A percentile compares a stretch with the other conserved stretches of the same genome.
phyloP scores from a whole-genome alignment of 495 filamentous ascomycete genomes.

The Talaromyces adpressus region DNA sequence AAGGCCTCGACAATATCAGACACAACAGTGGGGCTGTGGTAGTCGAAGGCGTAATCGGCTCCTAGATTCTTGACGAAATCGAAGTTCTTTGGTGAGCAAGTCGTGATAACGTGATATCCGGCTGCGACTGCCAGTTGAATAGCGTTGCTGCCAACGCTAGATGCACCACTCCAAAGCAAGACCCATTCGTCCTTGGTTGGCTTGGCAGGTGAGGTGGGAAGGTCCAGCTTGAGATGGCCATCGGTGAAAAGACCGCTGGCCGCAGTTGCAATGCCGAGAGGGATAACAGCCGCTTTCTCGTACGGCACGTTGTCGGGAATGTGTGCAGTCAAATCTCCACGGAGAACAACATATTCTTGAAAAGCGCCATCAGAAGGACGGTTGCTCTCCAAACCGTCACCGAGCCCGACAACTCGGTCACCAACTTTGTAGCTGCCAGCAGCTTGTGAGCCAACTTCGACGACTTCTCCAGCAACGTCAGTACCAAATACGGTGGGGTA shows the following conservation, averaged over 20 bases:
- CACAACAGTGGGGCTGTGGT: slow-evolving; percentile 31
- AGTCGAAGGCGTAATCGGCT: slow-evolving; percentile 37
- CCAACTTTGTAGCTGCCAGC: slow-evolving; percentile 28
- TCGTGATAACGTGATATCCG: slow-evolving; percentile 39
- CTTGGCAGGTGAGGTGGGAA: slow-evolving; percentile 1
- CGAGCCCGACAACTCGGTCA: slow-evolving; percentile 34
- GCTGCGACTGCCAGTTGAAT: slow-evolving; percentile 34
- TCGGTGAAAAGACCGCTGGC: slow-evolving; percentile 14
- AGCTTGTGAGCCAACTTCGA: slow-evolving; percentile 22
- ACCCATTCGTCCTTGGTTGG: slow-evolving; percentile 8
- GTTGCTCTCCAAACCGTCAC: neutral
- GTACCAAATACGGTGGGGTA: slow-evolving; percentile 24
- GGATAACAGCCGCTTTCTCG: slow-evolving; percentile 32
- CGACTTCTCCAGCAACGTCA: slow-evolving; percentile 36
- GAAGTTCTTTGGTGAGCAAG: slow-evolving; percentile 36
- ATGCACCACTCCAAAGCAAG: slow-evolving; percentile 43
- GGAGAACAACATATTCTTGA: slow-evolving; percentile 26
- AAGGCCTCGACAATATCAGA: slow-evolving; percentile 7
- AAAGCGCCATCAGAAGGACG: slow-evolving; percentile 33
- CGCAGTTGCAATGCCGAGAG: slow-evolving; percentile 25
- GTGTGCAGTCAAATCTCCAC: slow-evolving; percentile 14
- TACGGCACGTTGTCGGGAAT: slow-evolving; percentile 30
- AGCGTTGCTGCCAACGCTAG: slow-evolving; percentile 32
- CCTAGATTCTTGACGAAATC: slow-evolving; percentile 36
- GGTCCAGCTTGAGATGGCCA: neutral